These are phyloP conservation scores for Cinchona pubescens DNA, from an alignment of 257 asterid species.

Conservation along the genomic window DNA sequence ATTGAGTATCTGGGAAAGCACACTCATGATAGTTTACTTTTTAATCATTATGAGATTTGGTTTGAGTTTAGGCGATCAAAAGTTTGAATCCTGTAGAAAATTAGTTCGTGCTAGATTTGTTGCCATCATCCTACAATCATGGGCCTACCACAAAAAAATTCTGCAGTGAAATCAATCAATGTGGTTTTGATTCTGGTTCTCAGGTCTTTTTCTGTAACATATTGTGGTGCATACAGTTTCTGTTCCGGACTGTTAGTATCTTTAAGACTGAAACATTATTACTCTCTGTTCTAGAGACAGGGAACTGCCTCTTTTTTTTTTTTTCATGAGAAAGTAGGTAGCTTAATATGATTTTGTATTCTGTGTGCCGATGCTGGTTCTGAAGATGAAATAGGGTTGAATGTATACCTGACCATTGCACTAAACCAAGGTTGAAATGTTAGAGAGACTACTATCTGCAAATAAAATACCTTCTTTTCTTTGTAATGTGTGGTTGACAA, in stretches of 20 bases:
- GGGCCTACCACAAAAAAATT: not conserved
- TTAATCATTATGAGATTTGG: slow-evolving; percentile 95
- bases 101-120: slow-evolving; percentile 5
- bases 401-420: not conserved
- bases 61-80: slow-evolving; percentile 64
- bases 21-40: slow-evolving; percentile 87
- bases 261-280: not conserved
- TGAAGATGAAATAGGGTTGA: not conserved
- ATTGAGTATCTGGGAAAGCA: slow-evolving; percentile 77
- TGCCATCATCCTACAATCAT: not conserved
- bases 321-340: slow-evolving; percentile 5
- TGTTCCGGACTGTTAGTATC: not conserved
- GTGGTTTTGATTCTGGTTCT: not conserved
- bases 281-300: not conserved
- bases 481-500: not conserved
- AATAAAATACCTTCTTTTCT: not conserved
- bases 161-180: not conserved
- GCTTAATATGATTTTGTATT: not conserved
- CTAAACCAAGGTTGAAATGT: not conserved
- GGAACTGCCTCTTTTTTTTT: not conserved
- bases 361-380: not conserved
- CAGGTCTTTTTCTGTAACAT: not conserved
- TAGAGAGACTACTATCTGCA: not conserved
- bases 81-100: slow-evolving; percentile 25
- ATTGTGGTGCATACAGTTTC: not conserved